phyloP scores from a whole-genome alignment of 2,329 filamentous ascomycete genomes.

The Teratosphaeria nubilosa region DNA sequence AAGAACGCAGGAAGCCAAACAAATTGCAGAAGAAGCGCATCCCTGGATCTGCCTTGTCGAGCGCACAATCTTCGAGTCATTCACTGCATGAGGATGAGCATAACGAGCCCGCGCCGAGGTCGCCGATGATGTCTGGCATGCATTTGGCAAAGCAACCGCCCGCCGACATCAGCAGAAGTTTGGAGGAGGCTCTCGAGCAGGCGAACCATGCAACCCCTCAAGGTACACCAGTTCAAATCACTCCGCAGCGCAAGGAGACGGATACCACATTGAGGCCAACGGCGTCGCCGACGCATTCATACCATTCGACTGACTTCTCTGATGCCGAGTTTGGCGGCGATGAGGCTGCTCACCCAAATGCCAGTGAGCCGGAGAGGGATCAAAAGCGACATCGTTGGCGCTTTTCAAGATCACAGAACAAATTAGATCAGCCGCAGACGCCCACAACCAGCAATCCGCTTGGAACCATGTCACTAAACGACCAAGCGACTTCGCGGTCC shows the following conservation, averaged over 20 bases:
- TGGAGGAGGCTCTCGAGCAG: slow-evolving; percentile 20
- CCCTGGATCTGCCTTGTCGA: slow-evolving; percentile 67
- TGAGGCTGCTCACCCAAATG: slow-evolving; percentile 18
- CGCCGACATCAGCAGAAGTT: not conserved
- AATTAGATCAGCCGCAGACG: slow-evolving; percentile 15
- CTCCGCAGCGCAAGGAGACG: slow-evolving; percentile 64
- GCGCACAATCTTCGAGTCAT: slow-evolving; percentile 79
- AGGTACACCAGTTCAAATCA: slow-evolving; percentile 45
- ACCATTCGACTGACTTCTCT: slow-evolving; percentile 75
- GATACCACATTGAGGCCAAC: slow-evolving; percentile 51
- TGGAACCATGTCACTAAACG: slow-evolving; percentile 19
- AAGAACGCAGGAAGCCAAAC: slow-evolving; percentile 56
- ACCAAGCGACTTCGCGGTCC: slow-evolving; percentile 22
- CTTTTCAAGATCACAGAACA: slow-evolving; percentile 41
- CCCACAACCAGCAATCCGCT: slow-evolving; percentile 17
- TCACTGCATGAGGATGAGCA: slow-evolving; percentile 40
- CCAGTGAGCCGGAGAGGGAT: slow-evolving; percentile 41
- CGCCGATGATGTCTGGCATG: slow-evolving; percentile 10
- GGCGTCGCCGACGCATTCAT: slow-evolving; percentile 64
- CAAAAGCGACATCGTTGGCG: slow-evolving; percentile 67
- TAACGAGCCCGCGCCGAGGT: slow-evolving; percentile 17
- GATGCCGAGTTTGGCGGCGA: slow-evolving; percentile 69
- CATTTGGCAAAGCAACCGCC: not conserved
- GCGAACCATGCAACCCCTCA: slow-evolving; percentile 26
- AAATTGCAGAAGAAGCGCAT: slow-evolving; percentile 85